Evolutionary conservation across 768 basidiomycete genomes (phyloP), one percentile per base, ranked within the genome.

Genomic region (Pisolithus orientalis): DNA sequence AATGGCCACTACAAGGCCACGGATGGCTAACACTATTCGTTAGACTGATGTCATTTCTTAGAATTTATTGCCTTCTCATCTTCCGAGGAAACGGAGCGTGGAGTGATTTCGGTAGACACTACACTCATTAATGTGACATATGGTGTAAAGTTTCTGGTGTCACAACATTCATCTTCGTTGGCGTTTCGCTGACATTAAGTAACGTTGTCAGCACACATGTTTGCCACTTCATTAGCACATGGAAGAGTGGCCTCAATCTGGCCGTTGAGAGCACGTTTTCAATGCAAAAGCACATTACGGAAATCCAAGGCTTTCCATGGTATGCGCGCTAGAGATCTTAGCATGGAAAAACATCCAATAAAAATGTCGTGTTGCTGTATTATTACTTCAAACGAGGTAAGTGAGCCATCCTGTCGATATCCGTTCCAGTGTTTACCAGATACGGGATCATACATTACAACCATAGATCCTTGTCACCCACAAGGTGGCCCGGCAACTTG

Each of bases 1-100:
- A 53, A 64, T 21, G 58, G 56, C 34, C n/a, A 51, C 37, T 38
- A 43, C 34, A 54, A 43, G 54, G 16, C 1, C 9, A 14, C 9
- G 14, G 44, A 45, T 31, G 25, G 28, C 11, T 17, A 13, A 28
- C 14, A 9, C 16, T 45, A 31, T 28, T 14, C 28, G 25, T 44
- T 29, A n/a, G 7, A 44, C 13, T 24, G 43, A 27, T 7, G 28
- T 29, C 28, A 29, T 34, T 1, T 2, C 34, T 21, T 38, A 37
- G 32, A 29, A 11, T 44, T 21, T 21, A 10, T 21, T 42, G 17
- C 17, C 40, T 21, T 34, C 13, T 29, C 5, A 7, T 34, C 34
- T 34, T 34, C 11, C 13, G 11, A 34, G 10, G 11, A 34, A 34
- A 34, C 34, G 5, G 34, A 11, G 13, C 34, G 17, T 42, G 24